phyloP scores from a whole-genome alignment of 768 basidiomycete genomes.

The Amanita rimosa region DNA sequence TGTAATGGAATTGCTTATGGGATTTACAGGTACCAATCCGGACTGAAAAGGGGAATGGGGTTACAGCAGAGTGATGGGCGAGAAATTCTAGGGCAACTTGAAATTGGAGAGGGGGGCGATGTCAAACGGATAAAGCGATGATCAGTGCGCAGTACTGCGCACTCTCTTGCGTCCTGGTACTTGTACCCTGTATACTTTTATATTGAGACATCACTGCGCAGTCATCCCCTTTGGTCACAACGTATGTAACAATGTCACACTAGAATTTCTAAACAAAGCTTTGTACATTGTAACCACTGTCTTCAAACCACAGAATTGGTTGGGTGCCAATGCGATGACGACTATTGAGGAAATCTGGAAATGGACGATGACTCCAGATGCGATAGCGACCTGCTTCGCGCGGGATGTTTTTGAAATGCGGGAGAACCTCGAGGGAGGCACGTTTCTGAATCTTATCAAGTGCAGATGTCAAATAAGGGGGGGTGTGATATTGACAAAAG shows the following conservation, averaged over 20 bases:
- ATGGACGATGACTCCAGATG: constrained; percentile 48
- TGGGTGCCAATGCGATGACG: too few species aligned
- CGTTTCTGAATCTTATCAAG: background rate
- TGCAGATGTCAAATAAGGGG: background rate
- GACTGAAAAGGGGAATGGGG: constrained; percentile 23
- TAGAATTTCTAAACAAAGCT: too few species aligned
- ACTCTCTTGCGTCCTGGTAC: background rate
- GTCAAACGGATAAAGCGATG: constrained; percentile 33
- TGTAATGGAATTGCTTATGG: background rate
- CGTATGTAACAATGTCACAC: too few species aligned
- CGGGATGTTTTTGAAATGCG: constrained; percentile 40
- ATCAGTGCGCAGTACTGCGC: constrained; percentile 1
- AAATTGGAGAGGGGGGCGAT: constrained; percentile 27
- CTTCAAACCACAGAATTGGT: too few species aligned
- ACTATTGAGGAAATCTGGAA: constrained; percentile 23
- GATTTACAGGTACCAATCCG: constrained; percentile 12
- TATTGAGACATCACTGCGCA: background rate
- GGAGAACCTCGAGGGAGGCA: constrained; percentile 21
- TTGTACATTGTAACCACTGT: too few species aligned
- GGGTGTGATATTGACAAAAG: background rate
- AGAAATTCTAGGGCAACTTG: constrained; percentile 23
- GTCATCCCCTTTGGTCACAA: background rate
- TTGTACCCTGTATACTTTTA: background rate
- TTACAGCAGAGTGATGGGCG: constrained; percentile 22
- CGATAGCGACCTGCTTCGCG: constrained; percentile 44